Base-by-base conservation (phyloP, 2,329 filamentous ascomycete species). In the Paraphoma chrysanthemicola region DNA sequence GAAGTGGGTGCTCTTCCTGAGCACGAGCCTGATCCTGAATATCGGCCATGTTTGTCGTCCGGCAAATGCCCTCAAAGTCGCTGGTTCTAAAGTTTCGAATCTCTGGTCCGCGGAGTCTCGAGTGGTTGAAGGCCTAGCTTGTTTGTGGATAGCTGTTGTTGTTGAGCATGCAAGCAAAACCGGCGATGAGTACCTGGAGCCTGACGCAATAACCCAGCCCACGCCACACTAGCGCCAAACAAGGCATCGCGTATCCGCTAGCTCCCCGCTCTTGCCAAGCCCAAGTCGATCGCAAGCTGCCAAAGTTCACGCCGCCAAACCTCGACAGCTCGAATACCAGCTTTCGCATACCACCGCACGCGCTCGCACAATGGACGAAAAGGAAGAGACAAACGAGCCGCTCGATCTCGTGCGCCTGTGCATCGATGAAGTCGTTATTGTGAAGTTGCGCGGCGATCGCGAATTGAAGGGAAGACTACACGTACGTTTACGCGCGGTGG, bases 401-500 rank as follows among this genome's bases (percentile, higher is more conserved):
- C 90, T 99, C 73, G 95, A 98, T 78, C 88, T 99, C 42, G 95
- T 99, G 67, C 92, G 93, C 68, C 87, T 99, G 54, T 92, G 94
- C 67, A 86, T 99, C 46, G 94, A 98, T 78, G 95, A 99, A 79
- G 88, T 95, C 44, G 95, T 99, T 49, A 96, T 97, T 79, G 94
- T 99, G 66, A 98, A 98, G 86, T 85, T 99, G 64, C 87, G 95
- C 73, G 95, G 95, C 68, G 95, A 99, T 78, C 88, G 95, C 64
- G 95, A 99, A 81, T 84, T 99, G 64, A 95, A 97, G 80, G 95
- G 95, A 63, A 89, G 94, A 73, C 85, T 99, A 73, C 95, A 99
- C 79, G 95, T 98, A 81, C 52, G 76, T 70, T 45, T 49, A 42
- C 57, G 39, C 51, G 23, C 5, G 46, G 49, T 43, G 46, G 44